Base-by-base conservation (phyloP, 108 stramenopile species). In the Epithemia pelagica region DNA sequence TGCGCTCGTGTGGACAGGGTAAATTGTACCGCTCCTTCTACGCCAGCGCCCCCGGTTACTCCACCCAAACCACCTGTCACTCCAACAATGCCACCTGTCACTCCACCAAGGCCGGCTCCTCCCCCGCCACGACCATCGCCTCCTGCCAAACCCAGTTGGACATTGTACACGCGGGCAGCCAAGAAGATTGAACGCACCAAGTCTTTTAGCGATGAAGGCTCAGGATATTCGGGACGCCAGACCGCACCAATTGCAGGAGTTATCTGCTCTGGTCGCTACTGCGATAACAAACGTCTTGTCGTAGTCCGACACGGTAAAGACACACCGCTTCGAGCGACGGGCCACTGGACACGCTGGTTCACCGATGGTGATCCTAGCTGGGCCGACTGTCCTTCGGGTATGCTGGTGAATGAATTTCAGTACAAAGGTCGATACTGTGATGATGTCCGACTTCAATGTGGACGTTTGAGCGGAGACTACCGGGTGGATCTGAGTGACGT, bases 231-330 rank as follows among this genome's bases (percentile, higher is more conserved):
- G 37, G 37, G 37, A 46, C n/a, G n/a, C n/a, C 15, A 46, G 15
- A 46, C 37, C 10, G 37, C 37, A 15, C 37, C 37, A 15, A 46
- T 46, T 46, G 37, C 37, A 15, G 37, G 37, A 10, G 37, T 46
- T 5, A 15, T 15, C 37, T 46, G 37, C 15, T 10, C 37, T 15
- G 37, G 37, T 46, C 37, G 57, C 15, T 26, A 58, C 57, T 26
- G 57, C 21, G 26, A 58, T 21, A 27, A 58, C 57, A 27, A 58
- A 21, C 23, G 25, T 7, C 57, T 58, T 58, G 57, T 58, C 57
- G 26, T 58, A 15, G 37, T 46, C 37, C 37, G 37, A 46, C 37
- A 46, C 15, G 37, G 15, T 46, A 46, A 46, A 46, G 37, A 46
- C 5, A 10, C 37, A 10, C 37, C 37, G 15, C 37, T 46, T 15